Conservation (phyloP, 2,329 filamentous ascomycete species). For the Beauveria scarabaeidicola region DNA sequence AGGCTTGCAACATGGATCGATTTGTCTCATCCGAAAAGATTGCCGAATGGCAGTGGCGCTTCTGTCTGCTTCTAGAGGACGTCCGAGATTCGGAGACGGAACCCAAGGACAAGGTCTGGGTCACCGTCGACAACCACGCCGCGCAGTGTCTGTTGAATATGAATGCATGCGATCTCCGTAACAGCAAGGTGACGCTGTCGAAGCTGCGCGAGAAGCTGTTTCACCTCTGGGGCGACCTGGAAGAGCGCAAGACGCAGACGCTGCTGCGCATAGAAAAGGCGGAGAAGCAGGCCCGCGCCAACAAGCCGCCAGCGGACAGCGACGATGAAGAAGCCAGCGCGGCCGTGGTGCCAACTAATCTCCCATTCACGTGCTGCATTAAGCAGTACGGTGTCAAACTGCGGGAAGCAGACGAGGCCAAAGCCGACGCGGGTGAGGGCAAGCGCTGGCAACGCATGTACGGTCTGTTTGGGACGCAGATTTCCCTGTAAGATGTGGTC, state of each 20-base stretch:
- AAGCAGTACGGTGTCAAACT: slow-evolving; percentile 58
- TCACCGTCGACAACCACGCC: slow-evolving; percentile 54
- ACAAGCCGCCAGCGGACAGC: slow-evolving; percentile 30
- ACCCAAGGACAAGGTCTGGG: slow-evolving; percentile 49
- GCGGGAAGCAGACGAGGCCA: slow-evolving; percentile 28
- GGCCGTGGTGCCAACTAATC: slow-evolving; percentile 34
- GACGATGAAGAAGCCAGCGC: slow-evolving; percentile 22
- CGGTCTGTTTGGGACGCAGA: slow-evolving; percentile 44
- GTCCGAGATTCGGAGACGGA: slow-evolving; percentile 28
- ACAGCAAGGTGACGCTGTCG: slow-evolving; percentile 38
- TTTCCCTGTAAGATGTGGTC: background rate
- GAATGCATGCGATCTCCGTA: slow-evolving; percentile 47
- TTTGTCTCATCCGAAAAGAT: slow-evolving; percentile 18
- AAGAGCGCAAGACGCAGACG: slow-evolving; percentile 53
- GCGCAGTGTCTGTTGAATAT: slow-evolving; percentile 41
- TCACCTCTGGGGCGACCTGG: slow-evolving; percentile 76
- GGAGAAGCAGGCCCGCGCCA: slow-evolving; percentile 15
- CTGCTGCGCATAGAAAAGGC: slow-evolving; percentile 21
- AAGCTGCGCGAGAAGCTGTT: slow-evolving; percentile 62
- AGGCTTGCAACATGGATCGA: slow-evolving; percentile 17
- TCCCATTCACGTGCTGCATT: slow-evolving; percentile 62
- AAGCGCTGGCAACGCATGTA: slow-evolving; percentile 55
- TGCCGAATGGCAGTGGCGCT: slow-evolving; percentile 69
- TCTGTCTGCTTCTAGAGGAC: slow-evolving; percentile 71
- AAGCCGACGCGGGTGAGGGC: slow-evolving; percentile 36